These are phyloP conservation scores for Neurospora terricola DNA, from an alignment of 495 filamentous ascomycete species.

Conservation along the genomic window DNA sequence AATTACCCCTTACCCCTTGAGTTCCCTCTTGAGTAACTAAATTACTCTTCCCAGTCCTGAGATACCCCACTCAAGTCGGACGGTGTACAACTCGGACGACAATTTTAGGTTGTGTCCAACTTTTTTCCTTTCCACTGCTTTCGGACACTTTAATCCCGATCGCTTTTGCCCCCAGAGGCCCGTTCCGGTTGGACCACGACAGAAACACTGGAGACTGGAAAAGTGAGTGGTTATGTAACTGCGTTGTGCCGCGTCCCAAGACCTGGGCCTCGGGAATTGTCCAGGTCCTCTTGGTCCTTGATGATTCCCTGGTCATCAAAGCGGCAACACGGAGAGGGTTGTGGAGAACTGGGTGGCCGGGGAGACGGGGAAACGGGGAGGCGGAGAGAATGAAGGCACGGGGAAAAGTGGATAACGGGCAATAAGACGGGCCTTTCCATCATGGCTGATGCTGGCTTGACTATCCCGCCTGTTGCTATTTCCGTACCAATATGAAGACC, in stretches of 20 bases:
- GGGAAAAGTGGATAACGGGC: neutral
- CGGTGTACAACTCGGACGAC: neutral
- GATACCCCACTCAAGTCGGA: neutral
- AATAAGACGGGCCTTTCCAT: neutral
- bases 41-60: neutral
- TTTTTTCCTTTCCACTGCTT: neutral
- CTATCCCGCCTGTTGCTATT: neutral
- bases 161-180: neutral
- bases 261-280: neutral
- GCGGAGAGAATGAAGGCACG: neutral
- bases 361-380: neutral
- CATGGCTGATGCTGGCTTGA: neutral
- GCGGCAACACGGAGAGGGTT: neutral
- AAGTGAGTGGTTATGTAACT: neutral
- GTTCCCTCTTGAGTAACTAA: too few relatives aligned
- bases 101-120: neutral
- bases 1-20: neutral
- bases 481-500: neutral
- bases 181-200: neutral
- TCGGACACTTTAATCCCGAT: neutral
- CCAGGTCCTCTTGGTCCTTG: neutral
- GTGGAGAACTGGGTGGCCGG: neutral
- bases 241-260: neutral
- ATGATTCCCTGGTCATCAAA: neutral
- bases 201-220: neutral